A percentile compares a stretch with the other conserved stretches of the same genome.
Conservation (phyloP, 768 basidiomycete species). For the Suillus weaverae region DNA sequence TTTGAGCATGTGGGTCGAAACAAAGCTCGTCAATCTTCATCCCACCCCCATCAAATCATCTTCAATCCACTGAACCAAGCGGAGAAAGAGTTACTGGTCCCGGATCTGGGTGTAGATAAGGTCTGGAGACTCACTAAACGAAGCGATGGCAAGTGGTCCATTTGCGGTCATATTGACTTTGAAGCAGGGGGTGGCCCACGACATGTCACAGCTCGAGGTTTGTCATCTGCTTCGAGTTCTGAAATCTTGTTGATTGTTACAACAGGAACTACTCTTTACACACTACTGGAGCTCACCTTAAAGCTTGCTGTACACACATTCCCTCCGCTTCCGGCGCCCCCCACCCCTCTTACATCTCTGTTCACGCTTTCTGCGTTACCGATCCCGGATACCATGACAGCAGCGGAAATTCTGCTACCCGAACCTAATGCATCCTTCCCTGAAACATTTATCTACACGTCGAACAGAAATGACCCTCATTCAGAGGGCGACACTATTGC, state of each 20-base stretch:
- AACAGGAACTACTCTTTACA: slow-evolving; percentile 63
- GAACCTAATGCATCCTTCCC: slow-evolving; percentile 51
- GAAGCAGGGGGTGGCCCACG: slow-evolving; percentile 67
- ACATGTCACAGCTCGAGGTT: slow-evolving; percentile 66
- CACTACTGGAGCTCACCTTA: slow-evolving; percentile 65
- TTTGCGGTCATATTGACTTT: slow-evolving; percentile 48
- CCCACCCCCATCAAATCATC: slow-evolving; percentile 78
- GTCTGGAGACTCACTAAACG: slow-evolving; percentile 56
- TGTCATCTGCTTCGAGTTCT: slow-evolving; percentile 17
- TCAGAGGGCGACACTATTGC: slow-evolving; percentile 72
- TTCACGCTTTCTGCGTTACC: slow-evolving; percentile 50
- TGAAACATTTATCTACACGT: slow-evolving; percentile 63
- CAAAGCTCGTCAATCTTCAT: slow-evolving; percentile 59
- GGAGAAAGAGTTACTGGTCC: slow-evolving; percentile 61
- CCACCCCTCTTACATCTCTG: slow-evolving; percentile 40
- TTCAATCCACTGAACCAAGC: slow-evolving; percentile 40
- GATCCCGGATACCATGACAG: slow-evolving; percentile 51
- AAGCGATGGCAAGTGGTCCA: slow-evolving; percentile 45
- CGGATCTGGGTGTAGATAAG: slow-evolving; percentile 75
- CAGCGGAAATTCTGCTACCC: slow-evolving; percentile 70
- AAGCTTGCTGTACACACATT: slow-evolving; percentile 56
- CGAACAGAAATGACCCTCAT: slow-evolving; percentile 74
- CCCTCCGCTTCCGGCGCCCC: slow-evolving; percentile 40
- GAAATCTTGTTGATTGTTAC: neutral
- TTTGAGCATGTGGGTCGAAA: slow-evolving; percentile 65